Base-by-base conservation (phyloP, 176 grass and related monocot genomes). In the Carex parvula region DNA sequence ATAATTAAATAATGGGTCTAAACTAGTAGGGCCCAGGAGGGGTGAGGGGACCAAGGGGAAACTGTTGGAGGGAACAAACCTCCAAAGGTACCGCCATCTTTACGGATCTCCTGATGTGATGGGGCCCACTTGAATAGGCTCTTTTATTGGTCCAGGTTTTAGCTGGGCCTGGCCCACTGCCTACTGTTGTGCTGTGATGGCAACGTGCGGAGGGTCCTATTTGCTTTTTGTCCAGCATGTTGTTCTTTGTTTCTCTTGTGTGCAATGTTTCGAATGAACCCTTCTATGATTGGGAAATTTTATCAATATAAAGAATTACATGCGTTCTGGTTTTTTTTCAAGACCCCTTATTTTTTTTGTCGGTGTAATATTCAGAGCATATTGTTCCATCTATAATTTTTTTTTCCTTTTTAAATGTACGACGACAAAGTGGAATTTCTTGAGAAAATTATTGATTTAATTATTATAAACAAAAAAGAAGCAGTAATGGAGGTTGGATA, bases 81-180 rank as follows among this genome's bases (percentile, higher is more conserved):
- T 60, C 32, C 58, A 83, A 83, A 83, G 81, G 81, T 68, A 69
- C 81, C 60, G 62, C 81, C 81, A 83, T 66, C 62, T 83, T 83
- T 83, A 83, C 39, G 81, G 81, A 83, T 83, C 61, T 68, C 81
- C 81, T 83, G 80, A 83, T 83, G 80, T 9, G n/a, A 22, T 83
- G 80, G 80, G 80, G 1, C 61, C 80, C 61, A 52, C 8, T 66
- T 30, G 24, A 52, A 29, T 83, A 66, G 60, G 50, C 60, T 83
- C 21, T 53, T 52, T 83, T 68, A 83, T 83, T 83, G 81, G 81
- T 83, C 81, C 81, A 83, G 81, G 62, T 83, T 83, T 83, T 83
- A 66, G 62, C 37, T 83, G 62, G 33, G 58, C 17, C 1, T 59
- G 59, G 12, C 60, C 81, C 60, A 53, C 81, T 15, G 21, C 44